Evolutionary conservation across 805 yeast species (phyloP), one percentile per base, ranked within the genome.

Genomic region (Dipodascopsis uninucleata): DNA sequence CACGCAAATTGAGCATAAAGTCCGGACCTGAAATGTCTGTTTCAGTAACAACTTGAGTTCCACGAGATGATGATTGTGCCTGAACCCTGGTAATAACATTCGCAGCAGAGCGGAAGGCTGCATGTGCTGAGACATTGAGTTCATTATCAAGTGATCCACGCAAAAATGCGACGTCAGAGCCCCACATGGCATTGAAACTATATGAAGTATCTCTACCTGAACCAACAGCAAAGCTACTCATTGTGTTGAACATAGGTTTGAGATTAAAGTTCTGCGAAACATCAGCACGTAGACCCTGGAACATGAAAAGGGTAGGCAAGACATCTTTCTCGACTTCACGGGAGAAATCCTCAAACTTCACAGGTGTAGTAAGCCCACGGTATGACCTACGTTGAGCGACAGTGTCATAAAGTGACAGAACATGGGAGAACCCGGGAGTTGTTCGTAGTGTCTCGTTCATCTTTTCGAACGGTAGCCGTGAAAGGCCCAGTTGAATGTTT

Each of bases 251-350:
- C 47, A 86, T 89, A 47, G 98, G 98, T 69, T 81, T 81, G 76
- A 89, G 76, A 54, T 84, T 71, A 63, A 93, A 87, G 10, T 89
- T 86, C 75, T 90, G 90, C 71, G 86, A 85, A 60, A 93, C 77
- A 68, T 93, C 98, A 46, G 97, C 98, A 66, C 96, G 84, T 62
- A 93, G 76, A 48, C 98, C 98, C 31, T 95, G 82, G 76, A 90
- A 90, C 68, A 82, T 81, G 71, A 85, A 85, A 64, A 88, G 95
- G 62, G 77, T 79, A 59, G 88, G 75, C 64, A 93, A 87, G 25
- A 90, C 97, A 64, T 90, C 97, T 69, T 89, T 82, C 53, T 89
- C 72, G 47, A 88, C 97, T 71, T 93, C 98, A 71, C 86, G 85
- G 72, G 82, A 82, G 66, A 90, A 73, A 71, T 87, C 86, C 72